These are phyloP conservation scores for Fistulifera solaris DNA, from an alignment of 108 stramenopile species.

Conservation along the genomic window DNA sequence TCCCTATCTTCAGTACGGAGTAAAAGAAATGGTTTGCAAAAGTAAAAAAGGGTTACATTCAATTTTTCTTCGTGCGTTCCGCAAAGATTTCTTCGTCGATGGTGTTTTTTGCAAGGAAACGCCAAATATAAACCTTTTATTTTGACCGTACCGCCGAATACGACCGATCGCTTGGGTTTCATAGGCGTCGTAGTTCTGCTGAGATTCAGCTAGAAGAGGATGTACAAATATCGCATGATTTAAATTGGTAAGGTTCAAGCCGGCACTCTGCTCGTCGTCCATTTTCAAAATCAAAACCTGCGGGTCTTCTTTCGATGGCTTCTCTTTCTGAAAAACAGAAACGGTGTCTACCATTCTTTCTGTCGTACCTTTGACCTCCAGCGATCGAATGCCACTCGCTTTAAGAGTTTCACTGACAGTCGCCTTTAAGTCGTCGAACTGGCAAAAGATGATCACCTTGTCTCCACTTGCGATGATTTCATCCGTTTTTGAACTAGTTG, in stretches of 20 bases:
- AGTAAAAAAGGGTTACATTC: no score
- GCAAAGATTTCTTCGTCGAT: conserved; percentile 30
- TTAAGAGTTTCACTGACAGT: conserved; percentile 18
- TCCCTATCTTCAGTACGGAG: no score
- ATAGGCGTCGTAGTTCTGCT: conserved; percentile 22
- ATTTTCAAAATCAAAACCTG: conserved; percentile 24
- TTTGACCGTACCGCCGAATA: conserved; percentile 28
- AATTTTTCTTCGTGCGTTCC: conserved; percentile 10
- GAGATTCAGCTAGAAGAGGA: conserved; percentile 25
- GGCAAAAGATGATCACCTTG: conserved; percentile 31
- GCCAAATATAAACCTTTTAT: conserved; percentile 22
- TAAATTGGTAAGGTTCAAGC: conserved; percentile 25
- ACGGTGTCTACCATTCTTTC: conserved; percentile 16
- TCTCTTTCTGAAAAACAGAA: conserved; percentile 25
- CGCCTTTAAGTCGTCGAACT: conserved; percentile 33
- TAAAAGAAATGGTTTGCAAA: no score
- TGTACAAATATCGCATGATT: conserved; percentile 43
- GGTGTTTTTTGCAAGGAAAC: conserved; percentile 21
- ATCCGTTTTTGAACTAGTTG: conserved; percentile 12
- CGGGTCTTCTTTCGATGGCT: conserved; percentile 15
- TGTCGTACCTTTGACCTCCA: conserved; percentile 26
- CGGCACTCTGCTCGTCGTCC: conserved; percentile 27
- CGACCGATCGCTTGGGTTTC: conserved; percentile 43
- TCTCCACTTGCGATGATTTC: conserved; percentile 17
- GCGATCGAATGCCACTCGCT: conserved; percentile 7